Conservation (phyloP, 306 rosid genomes). For the Hippophae gyantsensis region DNA sequence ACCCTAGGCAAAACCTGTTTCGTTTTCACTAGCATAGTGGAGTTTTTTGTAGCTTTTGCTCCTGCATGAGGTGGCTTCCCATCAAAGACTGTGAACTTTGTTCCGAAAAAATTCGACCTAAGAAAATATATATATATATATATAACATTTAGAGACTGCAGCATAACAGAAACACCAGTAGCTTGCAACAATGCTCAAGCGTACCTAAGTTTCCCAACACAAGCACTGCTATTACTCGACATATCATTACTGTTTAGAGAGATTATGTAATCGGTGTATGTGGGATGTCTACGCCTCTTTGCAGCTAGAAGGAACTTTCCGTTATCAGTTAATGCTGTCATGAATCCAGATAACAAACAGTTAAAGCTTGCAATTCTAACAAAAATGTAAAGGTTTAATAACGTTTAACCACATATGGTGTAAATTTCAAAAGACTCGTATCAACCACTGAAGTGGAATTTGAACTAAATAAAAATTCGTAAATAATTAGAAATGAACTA, state of each 20-base stretch:
- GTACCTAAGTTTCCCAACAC: conserved; percentile 88
- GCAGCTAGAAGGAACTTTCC: conserved; percentile 97
- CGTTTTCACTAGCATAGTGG: conserved; percentile 53
- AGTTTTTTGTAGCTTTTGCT: conserved; percentile 57
- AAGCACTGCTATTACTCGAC: conserved; percentile 75
- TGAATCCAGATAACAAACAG: conserved; percentile 2
- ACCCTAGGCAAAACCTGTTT: conserved; percentile 85
- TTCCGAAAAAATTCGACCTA: conserved; percentile 90
- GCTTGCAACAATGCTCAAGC: conserved; percentile 7
- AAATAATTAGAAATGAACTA: too few species aligned
- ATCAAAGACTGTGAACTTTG: conserved; percentile 78
- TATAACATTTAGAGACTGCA: background rate
- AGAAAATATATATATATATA: conserved; percentile 9
- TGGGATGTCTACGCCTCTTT: conserved; percentile 74
- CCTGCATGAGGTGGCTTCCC: conserved; percentile 67
- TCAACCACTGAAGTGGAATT: too few species aligned
- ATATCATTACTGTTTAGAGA: conserved; percentile 58
- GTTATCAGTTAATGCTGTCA: conserved; percentile 65
- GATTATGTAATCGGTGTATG: conserved; percentile 77
- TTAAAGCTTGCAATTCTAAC: too few species aligned
- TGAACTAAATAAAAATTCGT: too few species aligned
- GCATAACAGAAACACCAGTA: conserved; percentile 1
- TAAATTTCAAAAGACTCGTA: too few species aligned
- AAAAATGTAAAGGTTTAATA: too few species aligned
- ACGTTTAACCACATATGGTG: too few species aligned